Evolutionary conservation across 192 early-diverging fungal genomes (phyloP).

Genomic region (Chytriomyces sp.): DNA sequence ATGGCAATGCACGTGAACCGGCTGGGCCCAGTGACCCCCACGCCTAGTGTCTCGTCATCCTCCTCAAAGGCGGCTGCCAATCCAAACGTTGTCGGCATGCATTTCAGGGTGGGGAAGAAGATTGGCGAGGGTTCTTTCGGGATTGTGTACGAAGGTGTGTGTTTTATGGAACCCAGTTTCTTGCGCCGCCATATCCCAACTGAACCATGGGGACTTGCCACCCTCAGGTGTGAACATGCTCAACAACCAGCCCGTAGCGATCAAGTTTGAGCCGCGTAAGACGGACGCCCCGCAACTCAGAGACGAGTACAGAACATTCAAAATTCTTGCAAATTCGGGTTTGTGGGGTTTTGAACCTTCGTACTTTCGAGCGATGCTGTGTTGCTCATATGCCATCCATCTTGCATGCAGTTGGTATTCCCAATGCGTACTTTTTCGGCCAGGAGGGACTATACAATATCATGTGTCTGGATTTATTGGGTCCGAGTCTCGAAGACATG

Average conservation of each 20-base stretch:
- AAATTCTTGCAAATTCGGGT: slow-evolving; percentile 76
- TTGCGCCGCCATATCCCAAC: background rate
- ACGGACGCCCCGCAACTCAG: slow-evolving; percentile 94
- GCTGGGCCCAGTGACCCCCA: too few relatives aligned
- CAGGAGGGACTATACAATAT: slow-evolving; percentile 98
- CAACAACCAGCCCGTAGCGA: slow-evolving; percentile 90
- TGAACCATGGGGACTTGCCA: background rate
- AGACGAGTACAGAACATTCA: slow-evolving; percentile 95
- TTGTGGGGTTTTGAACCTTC: background rate
- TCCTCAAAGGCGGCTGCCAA: background rate
- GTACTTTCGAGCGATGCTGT: background rate
- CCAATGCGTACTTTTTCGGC: slow-evolving; percentile 92
- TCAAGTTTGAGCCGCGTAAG: slow-evolving; percentile 97
- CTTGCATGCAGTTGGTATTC: slow-evolving; percentile 73
- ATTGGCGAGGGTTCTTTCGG: slow-evolving; percentile 99
- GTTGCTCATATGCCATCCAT: background rate
- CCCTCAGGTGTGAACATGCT: slow-evolving; percentile 77
- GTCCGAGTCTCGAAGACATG: slow-evolving; percentile 91
- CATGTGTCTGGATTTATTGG: slow-evolving; percentile 92
- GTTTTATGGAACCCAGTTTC: background rate
- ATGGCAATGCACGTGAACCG: too few relatives aligned
- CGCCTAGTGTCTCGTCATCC: too few relatives aligned
- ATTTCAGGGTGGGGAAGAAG: slow-evolving; percentile 93
- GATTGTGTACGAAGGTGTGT: slow-evolving; percentile 96
- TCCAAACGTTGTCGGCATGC: slow-evolving; percentile 88